Base-by-base conservation (phyloP, 306 rosid genomes). In the Senna tora region DNA sequence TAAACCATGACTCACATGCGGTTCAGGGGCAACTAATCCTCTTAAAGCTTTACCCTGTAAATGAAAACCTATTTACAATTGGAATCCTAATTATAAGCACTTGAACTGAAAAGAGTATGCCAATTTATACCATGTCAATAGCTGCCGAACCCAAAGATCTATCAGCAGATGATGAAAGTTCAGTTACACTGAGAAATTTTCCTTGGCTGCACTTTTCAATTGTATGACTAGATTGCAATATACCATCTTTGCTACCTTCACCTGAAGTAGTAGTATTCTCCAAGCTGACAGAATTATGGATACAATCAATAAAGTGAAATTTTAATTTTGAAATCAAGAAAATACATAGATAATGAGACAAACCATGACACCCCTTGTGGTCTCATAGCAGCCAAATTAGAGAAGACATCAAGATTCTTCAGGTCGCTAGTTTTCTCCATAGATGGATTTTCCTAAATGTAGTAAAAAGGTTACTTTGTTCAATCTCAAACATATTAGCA, bases 31-130 rank as follows among this genome's bases (percentile, higher is more conserved):
- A 69, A 83, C 89, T 42, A 94, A 81, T 82, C 96, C 96, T 75
- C 80, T 91, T 77, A 91, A 79, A 5, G 97, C 97, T 86, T 89
- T 94, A 74, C 88, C 96, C 98, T 95, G 63, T 16, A 20, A 22
- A 75, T 62, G 57, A 7, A 21, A 34, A 77, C 17, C 15, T 17
- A 66, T 64, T 71, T 38, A 47, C 32, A 52, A 41, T 63, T 17
- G 70, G 3, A 54, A 70, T 22, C 49, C 51, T 8, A 58, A 69
- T 28, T 56, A 45, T 16, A 53, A 47, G 69, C 41, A 69, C 28
- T 11, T 34, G 5, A 77, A 30, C 41, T 33, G 51, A 10, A 47
- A 68, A 69, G 36, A 42, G 56, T 59, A 68, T 12, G 51, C 4
- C 45, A 72, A 49, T 36, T 38, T 51, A 73, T 86, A 94, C 99